Conservation (phyloP, 2,329 filamentous ascomycete species). For the Acarospora socialis region DNA sequence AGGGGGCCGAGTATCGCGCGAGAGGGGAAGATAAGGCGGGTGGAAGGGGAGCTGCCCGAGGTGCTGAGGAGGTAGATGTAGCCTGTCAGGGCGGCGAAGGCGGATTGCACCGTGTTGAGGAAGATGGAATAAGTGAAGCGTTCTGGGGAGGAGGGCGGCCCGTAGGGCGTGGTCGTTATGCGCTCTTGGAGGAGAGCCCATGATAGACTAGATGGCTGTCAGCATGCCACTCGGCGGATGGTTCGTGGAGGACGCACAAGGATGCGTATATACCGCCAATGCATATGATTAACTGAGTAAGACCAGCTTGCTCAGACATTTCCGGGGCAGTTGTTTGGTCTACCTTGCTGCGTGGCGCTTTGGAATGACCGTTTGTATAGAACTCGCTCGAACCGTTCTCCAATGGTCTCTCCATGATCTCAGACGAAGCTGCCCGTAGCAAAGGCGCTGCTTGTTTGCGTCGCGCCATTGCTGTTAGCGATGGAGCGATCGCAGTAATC, state of each 20-base stretch:
- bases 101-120: slow-evolving; percentile 88
- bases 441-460: slow-evolving; percentile 53
- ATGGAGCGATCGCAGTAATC: no score
- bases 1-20: slow-evolving; percentile 61
- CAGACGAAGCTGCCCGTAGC: slow-evolving; percentile 51
- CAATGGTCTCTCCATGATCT: slow-evolving; percentile 37
- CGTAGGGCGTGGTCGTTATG: slow-evolving; percentile 84
- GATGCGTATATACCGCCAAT: slow-evolving; percentile 94
- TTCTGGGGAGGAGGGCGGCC: slow-evolving; percentile 45
- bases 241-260: slow-evolving; percentile 47
- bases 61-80: slow-evolving; percentile 66
- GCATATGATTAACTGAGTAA: slow-evolving; percentile 66
- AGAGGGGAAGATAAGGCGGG: slow-evolving; percentile 60
- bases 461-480: slow-evolving; percentile 50
- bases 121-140: slow-evolving; percentile 90
- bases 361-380: slow-evolving; percentile 6
- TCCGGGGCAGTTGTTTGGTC: slow-evolving; percentile 19
- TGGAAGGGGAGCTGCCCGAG: slow-evolving; percentile 28
- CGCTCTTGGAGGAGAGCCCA: slow-evolving; percentile 97
- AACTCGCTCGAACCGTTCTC: slow-evolving; percentile 14
- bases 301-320: slow-evolving; percentile 40
- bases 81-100: slow-evolving; percentile 72
- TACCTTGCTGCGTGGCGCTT: slow-evolving; percentile 11
- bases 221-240: neutral
- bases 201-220: slow-evolving; percentile 49